These are phyloP conservation scores for Arthrobotrys iridis DNA, from an alignment of 2,329 filamentous ascomycete genomes.

Conservation along the genomic window DNA sequence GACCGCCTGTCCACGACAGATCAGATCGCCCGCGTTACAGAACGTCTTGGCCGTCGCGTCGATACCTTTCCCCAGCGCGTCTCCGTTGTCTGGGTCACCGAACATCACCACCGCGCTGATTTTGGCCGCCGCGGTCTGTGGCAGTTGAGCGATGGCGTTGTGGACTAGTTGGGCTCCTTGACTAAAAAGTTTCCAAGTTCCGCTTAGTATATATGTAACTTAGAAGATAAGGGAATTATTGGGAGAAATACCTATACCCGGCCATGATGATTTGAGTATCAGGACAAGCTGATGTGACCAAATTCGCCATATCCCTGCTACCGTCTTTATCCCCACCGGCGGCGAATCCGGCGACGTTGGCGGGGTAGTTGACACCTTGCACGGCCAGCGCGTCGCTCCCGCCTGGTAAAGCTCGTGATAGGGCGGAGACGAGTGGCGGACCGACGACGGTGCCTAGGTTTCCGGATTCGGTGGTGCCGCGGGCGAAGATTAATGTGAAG, in stretches of 20 bases:
- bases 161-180: constrained; percentile 60
- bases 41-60: constrained; percentile 57
- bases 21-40: constrained; percentile 58
- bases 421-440: constrained; percentile 56
- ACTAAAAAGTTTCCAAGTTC: constrained; percentile 23
- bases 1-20: constrained; percentile 57
- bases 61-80: background rate
- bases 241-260: constrained; percentile 24
- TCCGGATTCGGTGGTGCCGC: constrained; percentile 58
- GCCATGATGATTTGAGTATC: constrained; percentile 17
- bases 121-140: constrained; percentile 54
- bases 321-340: constrained; percentile 57
- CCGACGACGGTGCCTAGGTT: constrained; percentile 58
- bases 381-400: constrained; percentile 55
- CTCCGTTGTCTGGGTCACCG: constrained; percentile 57
- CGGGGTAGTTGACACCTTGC: constrained; percentile 59
- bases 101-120: constrained; percentile 59
- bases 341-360: constrained; percentile 56
- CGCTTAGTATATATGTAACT: too few relatives aligned
- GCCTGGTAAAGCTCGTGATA: constrained; percentile 52
- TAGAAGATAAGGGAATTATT: background rate
- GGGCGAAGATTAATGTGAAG: constrained; percentile 58
- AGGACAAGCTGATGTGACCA: background rate
- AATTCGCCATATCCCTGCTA: constrained; percentile 20
- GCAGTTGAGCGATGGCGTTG: constrained; percentile 57